Evolutionary conservation across 805 yeast species (phyloP), one percentile per base, ranked within the genome.

Genomic region (Myxozyma kluyveri): DNA sequence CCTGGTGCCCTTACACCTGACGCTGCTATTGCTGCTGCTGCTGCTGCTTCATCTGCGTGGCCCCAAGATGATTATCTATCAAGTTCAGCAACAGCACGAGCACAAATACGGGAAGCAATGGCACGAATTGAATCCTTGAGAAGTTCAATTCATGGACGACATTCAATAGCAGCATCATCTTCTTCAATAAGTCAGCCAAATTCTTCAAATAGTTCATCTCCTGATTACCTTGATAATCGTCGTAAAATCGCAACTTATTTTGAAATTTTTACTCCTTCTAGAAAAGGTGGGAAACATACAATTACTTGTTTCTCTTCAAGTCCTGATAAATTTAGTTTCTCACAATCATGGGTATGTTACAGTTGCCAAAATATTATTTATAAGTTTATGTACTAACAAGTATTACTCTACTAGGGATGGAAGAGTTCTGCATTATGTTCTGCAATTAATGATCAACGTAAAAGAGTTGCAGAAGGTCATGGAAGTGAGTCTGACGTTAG

Each of bases 231-330:
- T 42, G 83, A 79, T 56, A 67, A 67, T n/a, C 67, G 83, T 54
- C 64, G 66, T 9, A 67, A 69, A 29, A 74, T 77, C 1, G 67
- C 73, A 3, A 80, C 77, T 3, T 79, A 78, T 51, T 79, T 78
- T 62, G 69, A 76, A n/a, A 77, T 79, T 24, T 76, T 75, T 59
- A 78, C 82, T 1, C 82, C 81, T 0, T 76, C 81, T 1, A 64
- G 80, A 49, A 69, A 72, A 49, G 66, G 68, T 1, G n/a, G 33
- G 14, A 75, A 69, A 58, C 70, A 78, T 0, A 68, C 75, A 0
- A 67, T 77, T 46, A 78, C 82, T 1, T 73, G 82, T 26, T 79
- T 79, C 60, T 67, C 77, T n/a, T 77, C 81, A 2, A 72, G 76
- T n/a, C 82, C 83, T 0, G 79, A 78, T 54, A 66, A 69, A 49